Evolutionary conservation across 179 eudicot genomes (phyloP), one percentile per base, ranked within the genome.

Genomic region (Silene vulgaris): DNA sequence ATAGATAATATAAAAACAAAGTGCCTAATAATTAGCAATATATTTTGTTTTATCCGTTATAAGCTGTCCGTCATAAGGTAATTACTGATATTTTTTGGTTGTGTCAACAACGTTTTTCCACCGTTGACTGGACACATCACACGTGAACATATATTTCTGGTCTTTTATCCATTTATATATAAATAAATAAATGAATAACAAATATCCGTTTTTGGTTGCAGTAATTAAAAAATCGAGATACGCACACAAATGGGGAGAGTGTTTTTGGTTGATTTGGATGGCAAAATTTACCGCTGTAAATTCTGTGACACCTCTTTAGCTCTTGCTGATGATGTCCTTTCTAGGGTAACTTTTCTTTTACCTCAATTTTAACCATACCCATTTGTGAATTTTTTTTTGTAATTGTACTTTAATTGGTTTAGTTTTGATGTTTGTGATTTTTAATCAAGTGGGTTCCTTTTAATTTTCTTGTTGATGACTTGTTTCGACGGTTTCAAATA

Each of bases 221-320:
- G 59, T 52, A 52, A 52, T 52, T 52, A 52, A 52, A 29, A 29
- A 12, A 65, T 23, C 26, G 40, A 65, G 16, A 20, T 0, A 17
- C 4, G 12, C 5, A 35, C 29, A 76, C 35, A 30, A 69, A 84
- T 82, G 87, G 87, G 87, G 17, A 77, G 87, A 67, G 76, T 84
- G 30, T 84, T 84, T 26, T 50, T 82, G 65, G 75, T 82, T 52
- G 87, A 84, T 19, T 40, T 84, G 32, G 80, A 84, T 67, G 87
- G 85, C 48, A 82, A 81, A 66, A 68, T 79, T 28, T 84, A 82
- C 68, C 85, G 87, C 78, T 84, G 87, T 74, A 77, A 75, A 71
- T 75, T 63, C 69, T 84, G 87, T 37, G 77, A 80, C 6, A 84
- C 69, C 72, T 77, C 83, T 74, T 28, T 84, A 54, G 87, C 87